Percentiles rank a stretch among this genome's conserved stretches.
Evolutionary conservation across 176 grass and related monocot genomes (phyloP).

Genomic region (Alopecurus myosuroides): DNA sequence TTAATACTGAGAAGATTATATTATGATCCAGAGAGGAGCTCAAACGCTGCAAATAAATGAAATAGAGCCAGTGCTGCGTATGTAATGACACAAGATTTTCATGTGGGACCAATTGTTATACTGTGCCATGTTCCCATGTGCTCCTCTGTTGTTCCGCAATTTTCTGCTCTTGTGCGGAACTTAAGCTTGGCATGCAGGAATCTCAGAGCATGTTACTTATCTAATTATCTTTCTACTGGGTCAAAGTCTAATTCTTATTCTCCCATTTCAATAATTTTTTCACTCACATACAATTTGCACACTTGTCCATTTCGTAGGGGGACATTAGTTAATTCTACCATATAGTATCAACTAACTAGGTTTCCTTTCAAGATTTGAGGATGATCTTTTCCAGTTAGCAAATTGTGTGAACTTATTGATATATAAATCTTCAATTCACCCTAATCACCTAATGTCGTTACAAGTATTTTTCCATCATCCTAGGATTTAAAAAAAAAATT

Average conservation of each 20-base stretch:
- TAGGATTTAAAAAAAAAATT: not conserved
- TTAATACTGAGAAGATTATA: not conserved
- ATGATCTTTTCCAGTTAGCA: not conserved
- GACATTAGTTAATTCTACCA: not conserved
- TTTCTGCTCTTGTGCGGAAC: conserved; percentile 1
- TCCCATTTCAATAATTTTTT: not conserved
- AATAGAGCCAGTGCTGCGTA: not conserved
- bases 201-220: conserved; percentile 12
- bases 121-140: conserved; percentile 24
- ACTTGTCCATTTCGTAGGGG: not conserved
- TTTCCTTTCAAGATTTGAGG: not conserved
- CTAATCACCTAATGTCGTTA: not conserved
- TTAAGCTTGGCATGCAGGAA: conserved; percentile 20
- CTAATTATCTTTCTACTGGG: not conserved
- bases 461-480: not conserved
- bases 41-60: not conserved
- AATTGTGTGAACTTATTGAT: not conserved
- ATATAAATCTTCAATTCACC: not conserved
- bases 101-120: conserved; percentile 11
- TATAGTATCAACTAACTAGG: not conserved
- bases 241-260: not conserved
- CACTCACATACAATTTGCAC: not conserved
- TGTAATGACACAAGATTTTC: not conserved
- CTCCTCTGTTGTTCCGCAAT: not conserved
- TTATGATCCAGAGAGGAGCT: not conserved